These are phyloP conservation scores for Pythium apleroticum DNA, from an alignment of 352 stramenopile species.

Conservation along the genomic window DNA sequence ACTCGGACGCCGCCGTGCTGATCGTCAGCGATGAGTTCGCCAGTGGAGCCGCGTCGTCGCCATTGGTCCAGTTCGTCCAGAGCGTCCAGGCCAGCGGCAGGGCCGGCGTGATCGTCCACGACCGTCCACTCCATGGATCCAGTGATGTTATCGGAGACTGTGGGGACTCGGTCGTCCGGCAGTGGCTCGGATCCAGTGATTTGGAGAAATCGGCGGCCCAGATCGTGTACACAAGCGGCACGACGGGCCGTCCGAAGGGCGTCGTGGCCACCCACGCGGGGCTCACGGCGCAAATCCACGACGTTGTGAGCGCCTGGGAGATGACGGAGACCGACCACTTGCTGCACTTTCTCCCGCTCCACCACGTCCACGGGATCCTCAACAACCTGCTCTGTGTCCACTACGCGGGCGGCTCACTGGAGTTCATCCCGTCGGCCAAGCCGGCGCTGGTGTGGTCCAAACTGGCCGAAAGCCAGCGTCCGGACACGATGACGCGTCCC, in stretches of 20 bases:
- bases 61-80: conserved; percentile 14
- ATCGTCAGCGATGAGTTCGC: conserved; percentile 48
- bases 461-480: conserved; percentile 19
- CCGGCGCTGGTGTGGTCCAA: conserved; percentile 63
- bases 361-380: conserved; percentile 90
- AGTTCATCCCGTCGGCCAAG: conserved; percentile 73
- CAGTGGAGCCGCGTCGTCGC: conserved; percentile 5
- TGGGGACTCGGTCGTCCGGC: conserved; percentile 18
- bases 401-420: conserved; percentile 75
- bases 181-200: conserved; percentile 34
- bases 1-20: conserved; percentile 48
- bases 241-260: conserved; percentile 79
- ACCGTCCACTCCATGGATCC: not conserved
- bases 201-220: conserved; percentile 35
- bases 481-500: conserved; percentile 1
- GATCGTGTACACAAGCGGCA: conserved; percentile 87
- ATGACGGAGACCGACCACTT: conserved; percentile 78
- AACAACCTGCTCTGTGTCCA: conserved; percentile 88
- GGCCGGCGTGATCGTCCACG: conserved; percentile 3
- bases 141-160: not conserved
- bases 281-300: conserved; percentile 75
- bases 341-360: conserved; percentile 88
- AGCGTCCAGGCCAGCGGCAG: not conserved
- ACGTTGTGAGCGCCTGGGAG: conserved; percentile 84
- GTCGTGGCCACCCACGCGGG: conserved; percentile 76